Conservation (phyloP, 352 stramenopile genomes). For the Phytophthora aleatoria region DNA sequence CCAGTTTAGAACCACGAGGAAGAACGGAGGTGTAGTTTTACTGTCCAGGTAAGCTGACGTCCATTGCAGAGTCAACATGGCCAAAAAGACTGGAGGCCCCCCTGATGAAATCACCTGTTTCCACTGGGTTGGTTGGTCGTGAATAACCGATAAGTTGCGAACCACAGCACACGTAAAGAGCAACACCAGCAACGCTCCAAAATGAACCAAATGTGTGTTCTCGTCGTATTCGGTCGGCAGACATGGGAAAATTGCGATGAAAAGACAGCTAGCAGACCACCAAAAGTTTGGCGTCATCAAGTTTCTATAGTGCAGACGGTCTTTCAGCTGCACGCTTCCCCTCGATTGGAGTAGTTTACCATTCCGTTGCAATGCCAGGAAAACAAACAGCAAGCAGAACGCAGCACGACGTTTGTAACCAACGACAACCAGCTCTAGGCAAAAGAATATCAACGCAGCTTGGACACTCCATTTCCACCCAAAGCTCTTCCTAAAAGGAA, state of each 20-base stretch:
- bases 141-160: slow-evolving; percentile 7
- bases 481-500: slow-evolving; percentile 4
- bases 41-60: slow-evolving; percentile 44
- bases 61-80: slow-evolving; percentile 45
- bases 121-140: slow-evolving; percentile 7
- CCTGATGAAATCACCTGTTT: slow-evolving; percentile 16
- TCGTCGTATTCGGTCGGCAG: slow-evolving; percentile 67
- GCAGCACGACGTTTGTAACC: slow-evolving; percentile 53
- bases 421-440: slow-evolving; percentile 62
- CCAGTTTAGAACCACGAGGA: slow-evolving; percentile 58
- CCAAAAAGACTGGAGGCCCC: slow-evolving; percentile 30
- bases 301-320: slow-evolving; percentile 4
- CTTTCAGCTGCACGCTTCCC: background rate
- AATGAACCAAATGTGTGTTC: slow-evolving; percentile 47
- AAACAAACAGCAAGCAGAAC: slow-evolving; percentile 63
- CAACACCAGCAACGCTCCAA: slow-evolving; percentile 39
- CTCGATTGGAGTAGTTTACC: slow-evolving; percentile 6
- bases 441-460: slow-evolving; percentile 29
- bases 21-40: slow-evolving; percentile 32
- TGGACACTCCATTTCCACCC: slow-evolving; percentile 26
- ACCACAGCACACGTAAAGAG: slow-evolving; percentile 1
- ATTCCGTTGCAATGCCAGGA: slow-evolving; percentile 47
- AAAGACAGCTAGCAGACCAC: slow-evolving; percentile 56
- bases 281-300: slow-evolving; percentile 18
- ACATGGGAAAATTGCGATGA: slow-evolving; percentile 71